Evolutionary conservation across 495 filamentous ascomycete species (phyloP).

Genomic region (Tetracladium marchalianum): DNA sequence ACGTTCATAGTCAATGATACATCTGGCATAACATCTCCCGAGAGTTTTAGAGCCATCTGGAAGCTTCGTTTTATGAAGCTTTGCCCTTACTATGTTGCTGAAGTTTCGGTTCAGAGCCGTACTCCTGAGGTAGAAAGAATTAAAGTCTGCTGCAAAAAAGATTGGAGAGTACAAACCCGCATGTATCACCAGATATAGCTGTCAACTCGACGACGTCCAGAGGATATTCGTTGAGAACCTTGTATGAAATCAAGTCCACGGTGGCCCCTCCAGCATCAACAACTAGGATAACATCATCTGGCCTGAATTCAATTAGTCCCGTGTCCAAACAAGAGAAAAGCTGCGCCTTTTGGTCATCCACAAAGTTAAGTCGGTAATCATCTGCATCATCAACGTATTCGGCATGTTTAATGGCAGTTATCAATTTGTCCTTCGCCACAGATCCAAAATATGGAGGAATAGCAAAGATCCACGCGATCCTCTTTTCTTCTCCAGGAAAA

Average conservation of each 20-base stretch:
- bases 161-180: conserved; percentile 29
- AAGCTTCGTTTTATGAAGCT: conserved; percentile 67
- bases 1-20: conserved; percentile 69
- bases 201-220: conserved; percentile 61
- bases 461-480: conserved; percentile 58
- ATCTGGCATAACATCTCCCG: conserved; percentile 63
- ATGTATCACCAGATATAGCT: conserved; percentile 59
- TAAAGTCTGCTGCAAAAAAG: background rate
- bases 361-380: conserved; percentile 55
- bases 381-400: conserved; percentile 61
- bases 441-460: conserved; percentile 65
- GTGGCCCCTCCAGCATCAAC: conserved; percentile 63
- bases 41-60: conserved; percentile 60
- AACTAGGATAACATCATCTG: conserved; percentile 60
- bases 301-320: conserved; percentile 55
- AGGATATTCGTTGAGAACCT: conserved; percentile 58
- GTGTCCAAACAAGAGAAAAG: conserved; percentile 62
- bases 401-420: conserved; percentile 57
- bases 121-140: conserved; percentile 19
- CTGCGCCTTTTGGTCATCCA: conserved; percentile 58
- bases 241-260: conserved; percentile 60
- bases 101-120: conserved; percentile 63
- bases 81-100: conserved; percentile 56
- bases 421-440: conserved; percentile 55
- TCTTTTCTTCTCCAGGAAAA: conserved; percentile 59